Percentiles rank a stretch among this genome's conserved stretches.
Evolutionary conservation across 768 basidiomycete species (phyloP).

Genomic region (Aureoboletus auriporus): DNA sequence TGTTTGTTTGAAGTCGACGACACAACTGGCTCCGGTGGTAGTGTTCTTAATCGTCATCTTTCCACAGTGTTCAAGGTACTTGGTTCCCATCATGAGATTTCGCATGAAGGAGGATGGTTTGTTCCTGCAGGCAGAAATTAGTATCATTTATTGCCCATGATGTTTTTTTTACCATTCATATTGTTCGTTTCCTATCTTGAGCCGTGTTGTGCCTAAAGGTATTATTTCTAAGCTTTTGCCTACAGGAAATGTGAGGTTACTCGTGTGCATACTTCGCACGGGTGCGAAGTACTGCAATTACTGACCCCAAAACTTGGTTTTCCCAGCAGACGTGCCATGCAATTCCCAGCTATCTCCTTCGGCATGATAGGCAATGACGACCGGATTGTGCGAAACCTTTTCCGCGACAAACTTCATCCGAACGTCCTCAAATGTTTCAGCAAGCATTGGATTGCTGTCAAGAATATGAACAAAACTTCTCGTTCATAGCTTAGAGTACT

Average conservation of each 20-base stretch:
- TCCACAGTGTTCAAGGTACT: slow-evolving; percentile 85
- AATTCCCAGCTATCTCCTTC: slow-evolving; percentile 77
- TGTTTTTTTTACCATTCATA: slow-evolving; percentile 60
- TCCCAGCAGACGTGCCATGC: slow-evolving; percentile 71
- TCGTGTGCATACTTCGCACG: slow-evolving; percentile 9
- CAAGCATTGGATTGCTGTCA: slow-evolving; percentile 81
- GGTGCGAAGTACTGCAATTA: slow-evolving; percentile 13
- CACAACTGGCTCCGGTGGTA: slow-evolving; percentile 51
- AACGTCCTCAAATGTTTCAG: slow-evolving; percentile 81
- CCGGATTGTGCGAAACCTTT: slow-evolving; percentile 83
- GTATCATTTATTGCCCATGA: slow-evolving; percentile 1
- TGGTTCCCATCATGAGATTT: slow-evolving; percentile 86
- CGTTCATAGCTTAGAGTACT: slow-evolving; percentile 29
- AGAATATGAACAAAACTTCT: slow-evolving; percentile 6
- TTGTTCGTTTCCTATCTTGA: slow-evolving; percentile 62
- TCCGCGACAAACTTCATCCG: slow-evolving; percentile 83
- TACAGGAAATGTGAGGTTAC: slow-evolving; percentile 28
- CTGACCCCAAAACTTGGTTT: slow-evolving; percentile 89
- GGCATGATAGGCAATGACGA: slow-evolving; percentile 83
- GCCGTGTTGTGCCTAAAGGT: slow-evolving; percentile 65
- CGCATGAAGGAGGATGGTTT: slow-evolving; percentile 87
- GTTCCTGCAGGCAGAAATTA: slow-evolving; percentile 45
- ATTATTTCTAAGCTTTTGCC: slow-evolving; percentile 90
- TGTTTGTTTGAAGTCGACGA: slow-evolving; percentile 82
- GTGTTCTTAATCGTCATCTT: slow-evolving; percentile 72